These are phyloP conservation scores for Davidsoniella eucalypti DNA, from an alignment of 2,329 filamentous ascomycete species.

Conservation along the genomic window DNA sequence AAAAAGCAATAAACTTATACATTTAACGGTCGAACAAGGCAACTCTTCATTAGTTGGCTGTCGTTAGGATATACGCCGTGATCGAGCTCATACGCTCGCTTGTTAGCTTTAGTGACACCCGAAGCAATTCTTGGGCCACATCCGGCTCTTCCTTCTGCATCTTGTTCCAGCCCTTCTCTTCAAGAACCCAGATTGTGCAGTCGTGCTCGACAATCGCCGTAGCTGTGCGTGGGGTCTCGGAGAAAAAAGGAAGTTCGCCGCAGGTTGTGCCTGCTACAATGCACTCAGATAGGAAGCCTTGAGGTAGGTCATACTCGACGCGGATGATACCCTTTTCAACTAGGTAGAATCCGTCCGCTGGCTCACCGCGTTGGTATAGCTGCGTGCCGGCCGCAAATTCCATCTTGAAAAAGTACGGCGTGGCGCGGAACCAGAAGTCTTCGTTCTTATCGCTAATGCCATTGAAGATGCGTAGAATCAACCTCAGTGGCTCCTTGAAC, in stretches of 20 bases:
- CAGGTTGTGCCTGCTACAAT: slow-evolving; percentile 92
- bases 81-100: slow-evolving; percentile 74
- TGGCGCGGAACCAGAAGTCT: slow-evolving; percentile 83
- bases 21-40: neutral
- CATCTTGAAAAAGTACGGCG: slow-evolving; percentile 55
- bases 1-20: neutral
- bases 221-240: slow-evolving; percentile 71
- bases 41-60: slow-evolving; percentile 24
- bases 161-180: slow-evolving; percentile 50
- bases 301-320: slow-evolving; percentile 79
- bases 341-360: slow-evolving; percentile 73
- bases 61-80: slow-evolving; percentile 37
- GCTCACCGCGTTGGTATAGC: slow-evolving; percentile 63
- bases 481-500: slow-evolving; percentile 76
- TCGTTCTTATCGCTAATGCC: slow-evolving; percentile 72
- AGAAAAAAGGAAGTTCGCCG: slow-evolving; percentile 92
- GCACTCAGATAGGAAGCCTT: slow-evolving; percentile 76
- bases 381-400: slow-evolving; percentile 53
- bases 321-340: slow-evolving; percentile 78
- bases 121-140: slow-evolving; percentile 68
- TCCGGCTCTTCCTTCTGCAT: slow-evolving; percentile 59
- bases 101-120: slow-evolving; percentile 80
- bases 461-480: slow-evolving; percentile 92
- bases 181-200: slow-evolving; percentile 69
- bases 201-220: slow-evolving; percentile 72